Evolutionary conservation across 2,329 filamentous ascomycete species (phyloP).

Genomic region (Juglanconis juglandina): DNA sequence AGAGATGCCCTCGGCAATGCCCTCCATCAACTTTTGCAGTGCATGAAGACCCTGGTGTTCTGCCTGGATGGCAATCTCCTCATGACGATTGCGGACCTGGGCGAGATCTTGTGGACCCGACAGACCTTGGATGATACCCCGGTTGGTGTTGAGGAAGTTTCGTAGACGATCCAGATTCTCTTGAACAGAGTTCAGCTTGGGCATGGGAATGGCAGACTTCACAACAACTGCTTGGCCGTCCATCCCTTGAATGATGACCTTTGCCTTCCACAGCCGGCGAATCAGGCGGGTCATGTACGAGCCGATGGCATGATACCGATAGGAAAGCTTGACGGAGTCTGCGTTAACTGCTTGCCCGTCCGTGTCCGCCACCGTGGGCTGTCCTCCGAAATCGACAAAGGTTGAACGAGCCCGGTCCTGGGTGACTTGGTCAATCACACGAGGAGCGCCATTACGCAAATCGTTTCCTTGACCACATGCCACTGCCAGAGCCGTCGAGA

Average conservation of each 20-base stretch:
- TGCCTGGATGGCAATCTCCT: conserved; percentile 87
- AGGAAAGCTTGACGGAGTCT: conserved; percentile 82
- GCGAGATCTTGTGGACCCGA: conserved; percentile 86
- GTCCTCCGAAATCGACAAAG: conserved; percentile 90
- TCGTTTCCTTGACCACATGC: conserved; percentile 92
- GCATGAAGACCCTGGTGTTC: conserved; percentile 92
- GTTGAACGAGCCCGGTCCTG: conserved; percentile 79
- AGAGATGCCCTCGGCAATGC: conserved; percentile 93
- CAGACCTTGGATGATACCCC: conserved; percentile 85
- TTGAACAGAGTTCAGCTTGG: conserved; percentile 74
- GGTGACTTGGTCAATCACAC: conserved; percentile 79
- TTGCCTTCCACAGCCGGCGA: conserved; percentile 80
- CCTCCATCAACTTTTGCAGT: conserved; percentile 77
- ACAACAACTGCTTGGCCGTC: conserved; percentile 59
- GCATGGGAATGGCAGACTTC: conserved; percentile 60
- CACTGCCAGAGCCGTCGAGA: conserved; percentile 87
- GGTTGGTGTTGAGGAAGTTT: conserved; percentile 83
- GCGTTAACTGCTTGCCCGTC: conserved; percentile 69
- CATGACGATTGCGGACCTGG: conserved; percentile 74
- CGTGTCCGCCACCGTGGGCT: conserved; percentile 75
- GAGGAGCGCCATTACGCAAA: conserved; percentile 63
- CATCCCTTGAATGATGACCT: conserved; percentile 59
- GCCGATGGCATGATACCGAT: conserved; percentile 82
- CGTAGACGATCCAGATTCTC: conserved; percentile 74
- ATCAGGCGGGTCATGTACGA: conserved; percentile 87